A percentile compares a stretch with the other conserved stretches of the same genome.
Conservation (phyloP, 371 early-diverging fungal species). For the Saksenaea vasiformis region DNA sequence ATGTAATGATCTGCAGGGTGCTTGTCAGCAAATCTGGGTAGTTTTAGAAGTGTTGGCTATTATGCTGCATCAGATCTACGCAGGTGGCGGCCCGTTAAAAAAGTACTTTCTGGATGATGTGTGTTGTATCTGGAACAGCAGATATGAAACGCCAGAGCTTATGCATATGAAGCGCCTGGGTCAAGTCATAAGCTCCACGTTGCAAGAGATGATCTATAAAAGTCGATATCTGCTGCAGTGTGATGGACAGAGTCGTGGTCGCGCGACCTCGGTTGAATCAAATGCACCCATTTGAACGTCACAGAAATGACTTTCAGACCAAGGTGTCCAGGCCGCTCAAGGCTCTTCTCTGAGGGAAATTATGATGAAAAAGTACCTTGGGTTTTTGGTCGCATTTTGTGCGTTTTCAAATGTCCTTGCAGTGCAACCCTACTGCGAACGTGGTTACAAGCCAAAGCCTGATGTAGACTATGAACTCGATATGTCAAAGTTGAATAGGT, state of each 20-base stretch:
- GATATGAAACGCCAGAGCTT: no score
- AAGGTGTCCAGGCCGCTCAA: neutral
- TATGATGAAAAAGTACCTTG: neutral
- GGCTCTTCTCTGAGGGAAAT: neutral
- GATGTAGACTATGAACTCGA: conserved; percentile 11
- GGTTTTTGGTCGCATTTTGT: neutral
- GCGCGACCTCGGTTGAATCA: neutral
- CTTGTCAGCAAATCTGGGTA: no score
- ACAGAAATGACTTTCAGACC: neutral
- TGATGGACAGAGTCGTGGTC: neutral
- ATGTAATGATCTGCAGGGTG: no score
- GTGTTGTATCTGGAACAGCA: no score
- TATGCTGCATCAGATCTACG: neutral
- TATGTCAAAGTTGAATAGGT: conserved; percentile 24
- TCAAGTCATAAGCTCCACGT: no score
- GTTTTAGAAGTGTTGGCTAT: neutral
- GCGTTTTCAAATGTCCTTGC: conserved; percentile 3
- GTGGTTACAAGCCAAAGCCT: conserved; percentile 1
- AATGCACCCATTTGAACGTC: neutral
- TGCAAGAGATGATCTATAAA: no score
- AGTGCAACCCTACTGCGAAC: conserved; percentile 16
- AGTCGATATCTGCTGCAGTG: no score
- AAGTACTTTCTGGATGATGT: no score
- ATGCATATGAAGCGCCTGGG: no score
- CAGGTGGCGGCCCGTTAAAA: no score